Conservation (phyloP, 179 eudicot species). For the Corrigiola litoralis region DNA sequence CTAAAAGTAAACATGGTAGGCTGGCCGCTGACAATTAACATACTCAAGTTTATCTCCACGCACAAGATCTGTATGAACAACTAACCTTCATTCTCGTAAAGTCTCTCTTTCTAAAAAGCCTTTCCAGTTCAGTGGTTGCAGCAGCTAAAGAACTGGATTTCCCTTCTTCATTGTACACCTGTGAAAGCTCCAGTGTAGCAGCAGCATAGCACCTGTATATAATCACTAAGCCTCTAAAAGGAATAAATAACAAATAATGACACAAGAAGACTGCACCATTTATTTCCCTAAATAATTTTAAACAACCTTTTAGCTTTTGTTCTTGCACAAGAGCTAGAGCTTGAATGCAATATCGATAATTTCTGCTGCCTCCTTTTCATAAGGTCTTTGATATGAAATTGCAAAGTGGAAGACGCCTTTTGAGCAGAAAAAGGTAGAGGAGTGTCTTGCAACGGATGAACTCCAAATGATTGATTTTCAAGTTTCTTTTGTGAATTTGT, state of each 20-base stretch:
- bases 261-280: neutral
- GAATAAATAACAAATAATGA: neutral
- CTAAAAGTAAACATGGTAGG: too few relatives aligned
- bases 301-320: conserved; percentile 41
- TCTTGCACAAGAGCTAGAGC: conserved; percentile 26
- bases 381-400: conserved; percentile 62
- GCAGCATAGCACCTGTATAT: conserved; percentile 61
- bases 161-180: conserved; percentile 53
- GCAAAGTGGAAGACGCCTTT: conserved; percentile 54
- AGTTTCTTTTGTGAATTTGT: conserved; percentile 22
- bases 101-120: conserved; percentile 81
- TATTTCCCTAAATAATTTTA: neutral
- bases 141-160: conserved; percentile 79
- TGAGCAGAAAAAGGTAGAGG: conserved; percentile 26
- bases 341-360: conserved; percentile 38
- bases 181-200: conserved; percentile 76
- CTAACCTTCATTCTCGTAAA: conserved; percentile 86
- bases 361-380: conserved; percentile 54
- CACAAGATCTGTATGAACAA: conserved; percentile 6
- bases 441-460: conserved; percentile 31
- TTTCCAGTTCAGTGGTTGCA: conserved; percentile 85
- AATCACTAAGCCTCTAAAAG: conserved; percentile 12
- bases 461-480: conserved; percentile 33
- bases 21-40: too few relatives aligned
- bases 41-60: neutral